A percentile compares a stretch with the other conserved stretches of the same genome.
Evolutionary conservation across 2,329 filamentous ascomycete species (phyloP).

Genomic region (Colletotrichum scovillei): DNA sequence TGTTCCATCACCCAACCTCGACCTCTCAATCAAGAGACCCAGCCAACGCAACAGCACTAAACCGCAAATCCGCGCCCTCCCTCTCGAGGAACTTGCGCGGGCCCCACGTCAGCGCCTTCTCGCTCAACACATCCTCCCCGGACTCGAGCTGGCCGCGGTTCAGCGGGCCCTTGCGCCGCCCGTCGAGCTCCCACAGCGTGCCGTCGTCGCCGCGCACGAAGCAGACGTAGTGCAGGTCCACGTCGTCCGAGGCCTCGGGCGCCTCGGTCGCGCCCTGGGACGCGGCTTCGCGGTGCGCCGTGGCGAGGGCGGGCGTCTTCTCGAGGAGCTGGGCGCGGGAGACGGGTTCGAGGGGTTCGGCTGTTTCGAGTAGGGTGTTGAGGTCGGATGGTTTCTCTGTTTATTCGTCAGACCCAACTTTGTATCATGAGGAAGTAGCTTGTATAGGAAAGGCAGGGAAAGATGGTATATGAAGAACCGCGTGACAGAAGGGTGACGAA

Average conservation of each 20-base stretch:
- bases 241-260: constrained; percentile 79
- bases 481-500: constrained; percentile 28
- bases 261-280: constrained; percentile 81
- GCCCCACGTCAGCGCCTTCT: constrained; percentile 79
- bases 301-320: constrained; percentile 78
- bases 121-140: constrained; percentile 79
- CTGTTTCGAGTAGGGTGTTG: constrained; percentile 72
- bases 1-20: not conserved
- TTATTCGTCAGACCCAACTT: not conserved
- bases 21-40: constrained; percentile 57
- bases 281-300: constrained; percentile 83
- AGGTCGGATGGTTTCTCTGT: constrained; percentile 66
- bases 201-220: constrained; percentile 83
- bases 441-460: not conserved
- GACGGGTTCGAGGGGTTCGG: constrained; percentile 74
- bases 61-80: constrained; percentile 66
- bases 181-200: constrained; percentile 70
- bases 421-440: not conserved
- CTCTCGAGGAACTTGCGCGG: constrained; percentile 67
- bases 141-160: constrained; percentile 64
- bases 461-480: not conserved
- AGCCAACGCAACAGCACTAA: constrained; percentile 68
- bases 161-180: constrained; percentile 68
- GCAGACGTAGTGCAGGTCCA: constrained; percentile 97
- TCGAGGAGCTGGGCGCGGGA: constrained; percentile 82